phyloP scores from a whole-genome alignment of 2,329 filamentous ascomycete species.

The Meredithiella fracta region DNA sequence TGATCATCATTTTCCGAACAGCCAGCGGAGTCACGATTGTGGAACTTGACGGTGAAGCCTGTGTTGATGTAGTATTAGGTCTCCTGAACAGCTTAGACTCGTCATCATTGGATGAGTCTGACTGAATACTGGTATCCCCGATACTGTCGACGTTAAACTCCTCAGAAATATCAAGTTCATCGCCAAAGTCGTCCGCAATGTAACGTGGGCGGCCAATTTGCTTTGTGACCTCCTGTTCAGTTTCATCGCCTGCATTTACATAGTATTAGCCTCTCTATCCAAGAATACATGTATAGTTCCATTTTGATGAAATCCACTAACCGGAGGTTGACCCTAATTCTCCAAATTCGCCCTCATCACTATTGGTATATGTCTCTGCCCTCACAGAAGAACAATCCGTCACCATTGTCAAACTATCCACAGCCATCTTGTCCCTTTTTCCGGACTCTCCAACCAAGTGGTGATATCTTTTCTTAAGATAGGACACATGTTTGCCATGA shows the following conservation, averaged over 20 bases:
- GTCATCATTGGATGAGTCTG: too few species aligned
- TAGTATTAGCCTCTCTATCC: background rate
- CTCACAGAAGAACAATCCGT: background rate
- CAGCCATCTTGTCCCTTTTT: background rate
- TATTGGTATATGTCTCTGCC: background rate
- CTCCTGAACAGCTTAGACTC: too few species aligned
- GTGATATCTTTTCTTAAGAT: background rate
- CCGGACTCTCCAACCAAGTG: constrained; percentile 1
- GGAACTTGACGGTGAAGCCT: too few species aligned
- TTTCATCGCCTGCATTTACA: background rate
- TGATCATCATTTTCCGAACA: too few species aligned
- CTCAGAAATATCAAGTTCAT: too few species aligned
- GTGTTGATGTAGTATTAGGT: too few species aligned
- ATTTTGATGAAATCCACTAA: background rate
- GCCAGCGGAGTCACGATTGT: too few species aligned
- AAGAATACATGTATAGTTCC: background rate
- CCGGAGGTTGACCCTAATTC: background rate
- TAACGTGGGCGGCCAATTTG: too few species aligned
- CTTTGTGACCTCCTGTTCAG: background rate
- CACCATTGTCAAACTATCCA: background rate
- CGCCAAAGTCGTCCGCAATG: too few species aligned
- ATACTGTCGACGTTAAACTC: too few species aligned
- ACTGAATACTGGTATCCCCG: too few species aligned
- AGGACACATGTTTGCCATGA: constrained; percentile 1
- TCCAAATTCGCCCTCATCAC: background rate